Evolutionary conservation across 306 rosid genomes (phyloP).

Genomic region (Malus sylvestris): DNA sequence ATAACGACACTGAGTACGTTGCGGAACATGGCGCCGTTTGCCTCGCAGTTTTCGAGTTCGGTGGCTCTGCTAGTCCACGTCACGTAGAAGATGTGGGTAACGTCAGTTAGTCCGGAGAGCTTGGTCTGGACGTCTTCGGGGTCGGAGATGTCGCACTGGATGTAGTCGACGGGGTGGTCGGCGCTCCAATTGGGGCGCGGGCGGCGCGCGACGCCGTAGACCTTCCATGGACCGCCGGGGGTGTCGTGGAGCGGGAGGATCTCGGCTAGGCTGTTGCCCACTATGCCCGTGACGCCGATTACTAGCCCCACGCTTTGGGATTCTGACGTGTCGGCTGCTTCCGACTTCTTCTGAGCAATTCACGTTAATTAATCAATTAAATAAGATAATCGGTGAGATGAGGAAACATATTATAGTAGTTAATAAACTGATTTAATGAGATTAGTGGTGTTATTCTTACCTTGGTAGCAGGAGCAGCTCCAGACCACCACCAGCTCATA

Average conservation of each 20-base stretch:
- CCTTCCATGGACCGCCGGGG: conserved; percentile 17
- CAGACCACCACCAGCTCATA: conserved; percentile 53
- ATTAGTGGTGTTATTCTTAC: neutral
- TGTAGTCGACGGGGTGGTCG: conserved; percentile 47
- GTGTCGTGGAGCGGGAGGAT: conserved; percentile 56
- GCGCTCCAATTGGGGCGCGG: conserved; percentile 53
- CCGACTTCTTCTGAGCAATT: conserved; percentile 35
- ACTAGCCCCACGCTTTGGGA: conserved; percentile 44
- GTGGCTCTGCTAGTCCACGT: conserved; percentile 42
- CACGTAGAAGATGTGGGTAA: conserved; percentile 61
- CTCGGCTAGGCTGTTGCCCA: conserved; percentile 68
- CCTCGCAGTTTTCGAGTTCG: conserved; percentile 43
- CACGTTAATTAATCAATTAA: neutral
- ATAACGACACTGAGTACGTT: conserved; percentile 45
- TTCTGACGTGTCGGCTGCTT: conserved; percentile 26
- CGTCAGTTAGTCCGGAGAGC: conserved; percentile 49
- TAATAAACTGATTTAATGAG: no score
- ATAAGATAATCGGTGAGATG: no score
- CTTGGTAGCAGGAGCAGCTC: conserved; percentile 39
- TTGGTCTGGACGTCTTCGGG: conserved; percentile 38
- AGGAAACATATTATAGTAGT: no score
- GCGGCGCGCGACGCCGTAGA: conserved; percentile 64
- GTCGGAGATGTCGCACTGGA: conserved; percentile 65
- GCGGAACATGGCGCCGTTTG: conserved; percentile 52
- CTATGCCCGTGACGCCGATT: conserved; percentile 64